Conservation (phyloP, 2,329 filamentous ascomycete genomes). For the Scedosporium dehoogii region DNA sequence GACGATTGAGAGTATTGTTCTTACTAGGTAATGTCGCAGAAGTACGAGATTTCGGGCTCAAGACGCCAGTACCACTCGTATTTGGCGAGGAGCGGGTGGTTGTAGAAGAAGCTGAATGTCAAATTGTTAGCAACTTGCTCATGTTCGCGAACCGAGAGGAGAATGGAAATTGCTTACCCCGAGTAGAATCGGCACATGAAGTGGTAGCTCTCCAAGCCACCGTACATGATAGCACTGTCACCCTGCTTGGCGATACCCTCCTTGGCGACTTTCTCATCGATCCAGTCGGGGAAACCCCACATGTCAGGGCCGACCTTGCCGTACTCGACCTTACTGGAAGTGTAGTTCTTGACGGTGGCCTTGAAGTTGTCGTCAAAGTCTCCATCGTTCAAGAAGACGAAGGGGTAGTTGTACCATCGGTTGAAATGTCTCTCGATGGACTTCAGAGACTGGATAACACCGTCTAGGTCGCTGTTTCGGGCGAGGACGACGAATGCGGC, state of each 20-base stretch:
- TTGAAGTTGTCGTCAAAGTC: constrained; percentile 96
- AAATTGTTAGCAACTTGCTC: constrained; percentile 13
- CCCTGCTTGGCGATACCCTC: constrained; percentile 96
- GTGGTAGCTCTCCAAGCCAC: constrained; percentile 96
- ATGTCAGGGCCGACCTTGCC: constrained; percentile 82
- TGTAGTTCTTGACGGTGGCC: constrained; percentile 78
- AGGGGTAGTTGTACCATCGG: constrained; percentile 96
- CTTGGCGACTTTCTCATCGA: constrained; percentile 83
- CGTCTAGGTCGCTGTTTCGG: constrained; percentile 90
- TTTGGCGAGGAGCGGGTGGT: constrained; percentile 86
- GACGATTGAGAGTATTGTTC: constrained; percentile 11
- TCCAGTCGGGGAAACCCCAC: constrained; percentile 98
- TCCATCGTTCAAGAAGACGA: constrained; percentile 95
- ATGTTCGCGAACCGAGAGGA: neutral
- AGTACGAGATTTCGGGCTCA: constrained; percentile 99
- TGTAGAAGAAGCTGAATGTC: constrained; percentile 72
- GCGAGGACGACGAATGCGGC: constrained; percentile 93
- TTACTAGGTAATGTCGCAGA: constrained; percentile 98
- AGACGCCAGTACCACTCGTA: constrained; percentile 99
- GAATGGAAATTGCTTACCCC: constrained; percentile 47
- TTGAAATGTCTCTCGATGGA: constrained; percentile 99
- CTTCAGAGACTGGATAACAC: constrained; percentile 92
- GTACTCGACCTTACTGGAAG: constrained; percentile 81
- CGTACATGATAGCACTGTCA: constrained; percentile 97
- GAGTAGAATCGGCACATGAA: constrained; percentile 99